Evolutionary conservation across 108 stramenopile species (phyloP).

Genomic region (Pseudonitzschia delicatissima): DNA sequence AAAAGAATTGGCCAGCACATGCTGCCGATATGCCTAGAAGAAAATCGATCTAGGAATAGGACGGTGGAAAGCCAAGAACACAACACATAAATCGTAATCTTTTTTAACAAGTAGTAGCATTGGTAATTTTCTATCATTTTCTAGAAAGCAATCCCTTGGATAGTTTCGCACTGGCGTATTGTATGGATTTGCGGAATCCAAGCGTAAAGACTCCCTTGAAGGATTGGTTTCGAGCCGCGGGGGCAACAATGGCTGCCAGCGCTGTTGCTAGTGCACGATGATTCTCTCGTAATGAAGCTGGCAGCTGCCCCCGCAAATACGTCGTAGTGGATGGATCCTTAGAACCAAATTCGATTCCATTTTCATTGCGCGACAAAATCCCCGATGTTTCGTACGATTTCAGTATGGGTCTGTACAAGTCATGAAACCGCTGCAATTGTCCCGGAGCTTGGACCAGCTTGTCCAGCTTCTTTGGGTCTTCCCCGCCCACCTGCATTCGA

Average conservation of each 20-base stretch:
- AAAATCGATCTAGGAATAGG: too few species aligned
- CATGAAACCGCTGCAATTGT: conserved; percentile 65
- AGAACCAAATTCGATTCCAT: conserved; percentile 41
- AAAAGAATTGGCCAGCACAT: too few species aligned
- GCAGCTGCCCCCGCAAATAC: not conserved
- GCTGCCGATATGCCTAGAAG: too few species aligned
- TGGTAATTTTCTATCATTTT: not conserved
- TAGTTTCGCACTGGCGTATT: conserved; percentile 76
- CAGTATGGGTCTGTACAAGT: conserved; percentile 48
- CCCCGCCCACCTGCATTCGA: conserved; percentile 79
- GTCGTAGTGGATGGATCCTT: conserved; percentile 8
- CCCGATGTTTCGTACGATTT: conserved; percentile 36
- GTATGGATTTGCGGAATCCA: conserved; percentile 55
- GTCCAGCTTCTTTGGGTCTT: conserved; percentile 75
- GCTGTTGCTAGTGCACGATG: conserved; percentile 13
- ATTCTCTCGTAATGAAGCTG: conserved; percentile 2
- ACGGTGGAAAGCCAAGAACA: too few species aligned
- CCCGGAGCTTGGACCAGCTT: conserved; percentile 74
- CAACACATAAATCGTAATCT: too few species aligned
- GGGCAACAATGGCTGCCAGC: conserved; percentile 58
- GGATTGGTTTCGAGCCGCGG: conserved; percentile 72
- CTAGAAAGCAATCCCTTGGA: conserved; percentile 58
- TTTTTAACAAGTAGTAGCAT: not conserved
- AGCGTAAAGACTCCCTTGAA: conserved; percentile 77
- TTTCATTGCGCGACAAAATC: conserved; percentile 20